Evolutionary conservation across 805 yeast genomes (phyloP).

Genomic region (Candida glaebosa): DNA sequence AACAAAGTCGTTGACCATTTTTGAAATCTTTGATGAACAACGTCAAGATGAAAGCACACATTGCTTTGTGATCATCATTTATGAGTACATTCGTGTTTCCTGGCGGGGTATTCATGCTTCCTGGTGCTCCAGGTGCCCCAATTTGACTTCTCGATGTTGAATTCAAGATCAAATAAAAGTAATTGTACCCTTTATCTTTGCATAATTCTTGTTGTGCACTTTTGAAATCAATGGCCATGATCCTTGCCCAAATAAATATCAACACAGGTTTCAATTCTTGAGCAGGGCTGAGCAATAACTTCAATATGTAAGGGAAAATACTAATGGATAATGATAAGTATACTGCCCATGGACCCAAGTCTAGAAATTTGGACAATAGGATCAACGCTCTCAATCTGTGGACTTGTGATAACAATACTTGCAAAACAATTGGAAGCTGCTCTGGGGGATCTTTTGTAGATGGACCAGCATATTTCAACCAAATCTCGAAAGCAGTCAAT

Average conservation of each 20-base stretch:
- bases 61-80: constrained; percentile 85
- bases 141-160: constrained; percentile 28
- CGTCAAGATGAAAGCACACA: constrained; percentile 88
- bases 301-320: constrained; percentile 90
- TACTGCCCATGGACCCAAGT: constrained; percentile 97
- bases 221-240: constrained; percentile 90
- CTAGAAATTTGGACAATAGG: constrained; percentile 78
- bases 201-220: constrained; percentile 89
- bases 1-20: constrained; percentile 76
- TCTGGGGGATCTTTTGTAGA: constrained; percentile 86
- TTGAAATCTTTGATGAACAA: constrained; percentile 78
- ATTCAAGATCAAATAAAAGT: constrained; percentile 77
- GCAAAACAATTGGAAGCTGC: constrained; percentile 90
- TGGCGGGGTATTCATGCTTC: constrained; percentile 18
- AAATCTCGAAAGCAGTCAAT: constrained; percentile 90
- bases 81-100: constrained; percentile 32
- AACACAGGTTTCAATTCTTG: constrained; percentile 91
- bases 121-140: constrained; percentile 30
- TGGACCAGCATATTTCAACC: constrained; percentile 85
- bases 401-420: constrained; percentile 88
- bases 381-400: constrained; percentile 89
- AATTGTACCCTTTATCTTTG: constrained; percentile 86
- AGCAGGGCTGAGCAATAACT: constrained; percentile 89
- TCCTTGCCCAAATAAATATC: constrained; percentile 96
- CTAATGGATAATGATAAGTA: constrained; percentile 90